Evolutionary conservation across 805 yeast genomes (phyloP), one percentile per base, ranked within the genome.

Genomic region (Cyberlindnera xishuangbannaensis): DNA sequence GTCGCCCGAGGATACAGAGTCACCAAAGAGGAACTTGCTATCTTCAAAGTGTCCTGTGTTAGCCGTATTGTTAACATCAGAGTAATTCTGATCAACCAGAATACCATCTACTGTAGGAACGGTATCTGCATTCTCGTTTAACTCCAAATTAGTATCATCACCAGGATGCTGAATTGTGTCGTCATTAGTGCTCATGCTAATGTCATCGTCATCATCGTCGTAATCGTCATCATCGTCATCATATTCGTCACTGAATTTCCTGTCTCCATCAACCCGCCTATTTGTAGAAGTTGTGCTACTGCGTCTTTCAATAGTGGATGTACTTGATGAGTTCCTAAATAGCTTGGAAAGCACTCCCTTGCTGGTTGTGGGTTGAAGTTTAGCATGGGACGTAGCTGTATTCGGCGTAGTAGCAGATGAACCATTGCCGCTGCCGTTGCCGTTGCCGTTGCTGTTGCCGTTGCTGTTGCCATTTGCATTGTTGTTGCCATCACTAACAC

Each of bases 1-100:
- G 36, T 56, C 58, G 21, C 55, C 54, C 9, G 63, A 48, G 12
- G 56, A 58, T 17, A 48, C 53, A 10, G 53, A 28, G 19, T 42
- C 42, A 7, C 31, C 38, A 28, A 34, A 49, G 2, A 45, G 20
- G 30, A 30, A 44, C 27, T 48, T 40, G 19, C 33, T 33, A 6
- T 39, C 38, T 29, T 44, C 31, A 22, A 29, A 44, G 7, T 31
- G 30, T 25, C 33, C 45, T 25, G 16, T 27, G 26, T 39, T 41
- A 16, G 46, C 35, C 3, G 43, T 26, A 10, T 31, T 35, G 34
- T 47, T 50, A 15, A 51, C 49, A 27, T 45, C 55, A 7, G 51
- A 45, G 34, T 37, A 48, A 33, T 45, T 43, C 34, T 40, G 51
- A 25, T 44, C 48, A 12, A 48, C 43, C 12, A 40, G 28, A 18